Evolutionary conservation across 768 basidiomycete genomes (phyloP).

Genomic region (Leccinum aurantiacum): DNA sequence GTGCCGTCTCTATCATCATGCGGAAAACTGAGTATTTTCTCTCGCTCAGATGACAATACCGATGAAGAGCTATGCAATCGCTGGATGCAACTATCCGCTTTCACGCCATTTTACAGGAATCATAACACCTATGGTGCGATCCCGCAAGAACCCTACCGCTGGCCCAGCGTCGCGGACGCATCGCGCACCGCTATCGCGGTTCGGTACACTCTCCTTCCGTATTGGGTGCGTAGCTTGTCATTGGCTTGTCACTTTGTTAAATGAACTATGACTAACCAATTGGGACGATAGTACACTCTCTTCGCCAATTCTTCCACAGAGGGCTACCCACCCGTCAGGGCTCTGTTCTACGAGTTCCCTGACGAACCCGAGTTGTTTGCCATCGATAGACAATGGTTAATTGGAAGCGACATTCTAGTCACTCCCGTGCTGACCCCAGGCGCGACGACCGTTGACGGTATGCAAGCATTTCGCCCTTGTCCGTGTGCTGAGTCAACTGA

Average conservation of each 20-base stretch:
- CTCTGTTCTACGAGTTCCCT: conserved; percentile 78
- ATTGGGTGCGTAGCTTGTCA: conserved; percentile 55
- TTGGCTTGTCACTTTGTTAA: background rate
- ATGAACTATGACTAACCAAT: conserved; percentile 27
- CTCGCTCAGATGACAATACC: conserved; percentile 48
- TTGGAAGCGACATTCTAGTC: conserved; percentile 69
- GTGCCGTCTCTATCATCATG: background rate
- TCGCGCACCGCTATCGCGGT: conserved; percentile 65
- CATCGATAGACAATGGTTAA: conserved; percentile 66
- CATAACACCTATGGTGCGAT: conserved; percentile 67
- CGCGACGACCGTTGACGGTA: conserved; percentile 63
- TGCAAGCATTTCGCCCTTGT: conserved; percentile 19
- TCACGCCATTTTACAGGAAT: conserved; percentile 77
- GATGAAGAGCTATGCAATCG: conserved; percentile 78
- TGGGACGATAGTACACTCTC: conserved; percentile 53
- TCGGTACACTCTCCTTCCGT: conserved; percentile 68
- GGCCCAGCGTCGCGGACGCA: conserved; percentile 74
- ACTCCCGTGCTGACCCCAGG: conserved; percentile 73
- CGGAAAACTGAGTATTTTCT: background rate
- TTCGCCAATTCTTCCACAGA: conserved; percentile 61
- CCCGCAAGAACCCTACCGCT: conserved; percentile 72
- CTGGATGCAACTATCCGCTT: conserved; percentile 83
- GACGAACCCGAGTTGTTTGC: conserved; percentile 61
- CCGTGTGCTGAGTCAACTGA: background rate
- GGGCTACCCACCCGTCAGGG: conserved; percentile 69